Evolutionary conservation across 768 basidiomycete species (phyloP).

Genomic region (Leccinum longicurvipes): DNA sequence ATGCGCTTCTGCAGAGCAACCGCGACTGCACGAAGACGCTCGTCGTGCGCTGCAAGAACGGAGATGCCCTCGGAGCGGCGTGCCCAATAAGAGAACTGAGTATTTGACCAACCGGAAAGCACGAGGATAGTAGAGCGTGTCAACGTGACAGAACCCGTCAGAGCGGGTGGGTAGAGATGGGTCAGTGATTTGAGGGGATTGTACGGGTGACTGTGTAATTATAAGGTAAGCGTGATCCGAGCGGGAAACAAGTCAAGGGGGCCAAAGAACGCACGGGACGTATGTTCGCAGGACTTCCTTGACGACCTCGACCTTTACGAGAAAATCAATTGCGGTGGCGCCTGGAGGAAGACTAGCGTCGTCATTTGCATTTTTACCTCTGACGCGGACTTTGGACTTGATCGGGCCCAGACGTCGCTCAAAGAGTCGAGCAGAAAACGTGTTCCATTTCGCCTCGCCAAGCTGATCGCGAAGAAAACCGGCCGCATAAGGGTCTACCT

Average conservation of each 20-base stretch:
- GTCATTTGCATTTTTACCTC: constrained; percentile 28
- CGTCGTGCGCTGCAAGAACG: constrained; percentile 41
- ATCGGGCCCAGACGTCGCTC: constrained; percentile 42
- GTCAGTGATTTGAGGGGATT: constrained; percentile 48
- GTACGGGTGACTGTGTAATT: constrained; percentile 44
- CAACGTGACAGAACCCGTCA: constrained; percentile 42
- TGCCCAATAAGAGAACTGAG: constrained; percentile 55
- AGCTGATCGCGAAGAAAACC: constrained; percentile 44
- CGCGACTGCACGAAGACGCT: constrained; percentile 39
- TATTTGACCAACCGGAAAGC: constrained; percentile 52
- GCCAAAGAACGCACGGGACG: constrained; percentile 41
- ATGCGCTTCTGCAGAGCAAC: constrained; percentile 41
- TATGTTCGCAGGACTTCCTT: constrained; percentile 46
- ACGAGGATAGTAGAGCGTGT: constrained; percentile 47
- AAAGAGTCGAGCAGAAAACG: constrained; percentile 45
- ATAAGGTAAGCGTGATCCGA: constrained; percentile 22
- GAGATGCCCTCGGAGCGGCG: constrained; percentile 48
- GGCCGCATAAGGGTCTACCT: constrained; percentile 43
- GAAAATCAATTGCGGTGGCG: constrained; percentile 48
- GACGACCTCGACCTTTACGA: constrained; percentile 51
- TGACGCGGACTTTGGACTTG: constrained; percentile 36
- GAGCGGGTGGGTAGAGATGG: constrained; percentile 38
- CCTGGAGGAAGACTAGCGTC: constrained; percentile 29
- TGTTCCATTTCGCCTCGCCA: constrained; percentile 42
- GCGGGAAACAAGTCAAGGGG: constrained; percentile 4